Conservation (phyloP, 1,284 basidiomycete genomes). For the Heterobasidion annosum region DNA sequence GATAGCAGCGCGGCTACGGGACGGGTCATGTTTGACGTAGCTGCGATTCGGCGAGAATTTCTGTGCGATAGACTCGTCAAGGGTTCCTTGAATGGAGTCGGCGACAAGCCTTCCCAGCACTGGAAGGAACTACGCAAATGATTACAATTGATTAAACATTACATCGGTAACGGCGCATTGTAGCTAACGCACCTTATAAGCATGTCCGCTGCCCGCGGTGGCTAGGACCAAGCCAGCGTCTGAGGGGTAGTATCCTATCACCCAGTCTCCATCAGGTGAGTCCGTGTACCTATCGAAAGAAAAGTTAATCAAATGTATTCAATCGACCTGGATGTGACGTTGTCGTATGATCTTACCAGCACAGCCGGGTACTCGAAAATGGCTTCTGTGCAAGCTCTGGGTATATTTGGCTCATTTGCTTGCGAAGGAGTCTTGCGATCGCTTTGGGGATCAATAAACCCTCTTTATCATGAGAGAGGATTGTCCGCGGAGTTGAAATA, state of each 20-base stretch:
- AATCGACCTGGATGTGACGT: not conserved
- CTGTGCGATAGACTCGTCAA: constrained; percentile 36
- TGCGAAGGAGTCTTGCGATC: constrained; percentile 40
- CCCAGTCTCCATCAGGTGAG: constrained; percentile 69
- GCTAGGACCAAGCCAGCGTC: constrained; percentile 58
- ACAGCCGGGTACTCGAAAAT: constrained; percentile 64
- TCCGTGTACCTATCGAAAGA: constrained; percentile 58
- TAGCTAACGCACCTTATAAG: constrained; percentile 52
- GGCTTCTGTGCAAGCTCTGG: constrained; percentile 65
- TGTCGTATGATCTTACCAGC: constrained; percentile 50
- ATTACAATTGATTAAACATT: not conserved
- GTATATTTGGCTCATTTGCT: constrained; percentile 48
- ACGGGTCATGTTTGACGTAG: constrained; percentile 19
- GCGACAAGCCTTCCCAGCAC: constrained; percentile 71
- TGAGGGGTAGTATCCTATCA: constrained; percentile 59
- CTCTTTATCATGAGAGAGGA: constrained; percentile 45
- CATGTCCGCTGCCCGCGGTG: constrained; percentile 76
- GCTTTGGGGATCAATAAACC: constrained; percentile 58
- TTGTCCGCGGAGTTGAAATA: constrained; percentile 62
- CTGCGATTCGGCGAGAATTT: constrained; percentile 47
- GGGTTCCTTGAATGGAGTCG: constrained; percentile 58
- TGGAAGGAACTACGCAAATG: constrained; percentile 61
- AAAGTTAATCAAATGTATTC: not conserved
- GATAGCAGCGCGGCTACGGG: constrained; percentile 20
- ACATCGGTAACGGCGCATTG: not conserved